Base-by-base conservation (phyloP, 2,329 filamentous ascomycete species). In the Alternaria sp. region DNA sequence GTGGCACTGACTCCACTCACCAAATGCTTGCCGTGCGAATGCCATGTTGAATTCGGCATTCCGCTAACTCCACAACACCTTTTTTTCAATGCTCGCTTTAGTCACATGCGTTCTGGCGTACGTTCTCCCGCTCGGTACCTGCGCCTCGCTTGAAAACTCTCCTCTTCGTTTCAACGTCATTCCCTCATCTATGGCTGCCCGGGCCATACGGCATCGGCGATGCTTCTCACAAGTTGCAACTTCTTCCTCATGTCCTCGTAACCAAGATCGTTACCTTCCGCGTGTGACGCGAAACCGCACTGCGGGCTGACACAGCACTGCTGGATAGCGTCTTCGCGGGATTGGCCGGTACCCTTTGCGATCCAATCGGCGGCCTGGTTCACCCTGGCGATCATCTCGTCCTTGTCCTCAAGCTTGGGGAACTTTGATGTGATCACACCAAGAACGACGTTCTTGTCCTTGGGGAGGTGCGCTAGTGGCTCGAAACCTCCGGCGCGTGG, bases 231-330 rank as follows among this genome's bases (percentile, higher is more conserved):
- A 51, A 93, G 78, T 65, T 84, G 81, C 69, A 93, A 78, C 81
- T 93, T 93, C 76, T 84, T 86, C 78, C 86, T 86, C 87, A 93
- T 89, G 61, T 90, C 89, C 44, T 90, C 85, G 62, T 86, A 81
- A 23, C 83, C 84, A 53, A 93, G 81, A 13, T 86, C 84, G 72
- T 93, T 92, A 0, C 90, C 90, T 68, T 85, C 87, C 66, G 89
- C 86, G 73, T 93, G 90, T 34, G 87, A 91, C 34, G 89, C 90
- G 75, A 77, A 77, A 6, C 75, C 75, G 44, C 75, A 77, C 51
- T 77, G 75, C 2, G 75, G 75, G 44, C 69, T 73, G 14, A 77
- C 75, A 24, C 71, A 74, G 46, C 93, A 79, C 66, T 88, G 85
- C 77, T 89, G 84, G 11, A 93, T 80, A 0, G 89, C 89, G 74